Conservation (phyloP, 2,329 filamentous ascomycete species). For the Corynespora cassiicola region DNA sequence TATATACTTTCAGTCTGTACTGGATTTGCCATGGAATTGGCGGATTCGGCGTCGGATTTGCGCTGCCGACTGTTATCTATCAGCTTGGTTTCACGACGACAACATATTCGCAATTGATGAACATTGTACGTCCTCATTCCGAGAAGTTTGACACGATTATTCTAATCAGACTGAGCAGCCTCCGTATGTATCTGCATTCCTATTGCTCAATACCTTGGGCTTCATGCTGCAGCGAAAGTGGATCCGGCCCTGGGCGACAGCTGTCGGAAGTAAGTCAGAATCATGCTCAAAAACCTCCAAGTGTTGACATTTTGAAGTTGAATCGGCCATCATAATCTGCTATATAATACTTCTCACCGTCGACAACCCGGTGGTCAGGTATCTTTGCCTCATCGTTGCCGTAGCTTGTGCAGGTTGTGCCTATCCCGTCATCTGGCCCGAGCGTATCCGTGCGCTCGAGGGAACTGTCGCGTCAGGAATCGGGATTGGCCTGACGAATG, state of each 20-base stretch:
- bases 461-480: constrained; percentile 26
- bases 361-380: constrained; percentile 20
- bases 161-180: constrained; percentile 17
- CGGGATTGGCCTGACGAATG: constrained; percentile 25
- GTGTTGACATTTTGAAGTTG: constrained; percentile 10
- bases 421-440: constrained; percentile 25
- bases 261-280: constrained; percentile 17
- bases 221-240: constrained; percentile 25
- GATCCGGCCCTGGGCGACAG: constrained; percentile 24
- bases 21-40: constrained; percentile 29
- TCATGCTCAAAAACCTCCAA: not conserved
- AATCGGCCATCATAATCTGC: constrained; percentile 21
- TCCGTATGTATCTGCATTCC: constrained; percentile 22
- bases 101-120: constrained; percentile 26
- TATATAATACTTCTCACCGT: constrained; percentile 25
- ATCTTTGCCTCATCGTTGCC: constrained; percentile 21
- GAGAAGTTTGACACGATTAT: not conserved
- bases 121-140: constrained; percentile 23
- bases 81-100: constrained; percentile 28
- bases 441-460: constrained; percentile 23
- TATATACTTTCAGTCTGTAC: constrained; percentile 25
- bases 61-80: constrained; percentile 26
- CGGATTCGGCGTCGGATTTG: constrained; percentile 22
- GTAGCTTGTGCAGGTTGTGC: constrained; percentile 24
- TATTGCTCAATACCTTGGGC: constrained; percentile 22